phyloP scores from a whole-genome alignment of 2,329 filamentous ascomycete species.

The Aspergillus felis region DNA sequence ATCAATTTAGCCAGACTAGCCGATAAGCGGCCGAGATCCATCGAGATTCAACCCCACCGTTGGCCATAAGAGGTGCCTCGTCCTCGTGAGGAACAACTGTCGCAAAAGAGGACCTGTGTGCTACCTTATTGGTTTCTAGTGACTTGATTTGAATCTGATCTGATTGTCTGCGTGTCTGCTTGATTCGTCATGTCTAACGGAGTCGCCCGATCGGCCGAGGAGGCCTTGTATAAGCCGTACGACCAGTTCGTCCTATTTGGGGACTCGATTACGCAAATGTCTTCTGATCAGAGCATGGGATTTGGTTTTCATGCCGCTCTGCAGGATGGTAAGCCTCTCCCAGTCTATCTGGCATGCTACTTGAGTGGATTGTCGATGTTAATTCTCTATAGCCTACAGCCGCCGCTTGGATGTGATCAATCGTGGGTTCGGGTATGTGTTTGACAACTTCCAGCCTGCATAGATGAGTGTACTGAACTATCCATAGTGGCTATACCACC shows the following conservation, averaged over 20 bases:
- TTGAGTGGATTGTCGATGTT: conserved; percentile 7
- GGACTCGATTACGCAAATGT: conserved; percentile 78
- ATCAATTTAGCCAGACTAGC: not conserved
- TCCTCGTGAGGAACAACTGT: not conserved
- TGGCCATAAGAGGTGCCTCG: not conserved
- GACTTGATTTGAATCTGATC: not conserved
- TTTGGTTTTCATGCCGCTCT: conserved; percentile 73
- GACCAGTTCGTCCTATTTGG: conserved; percentile 81
- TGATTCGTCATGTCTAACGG: not conserved
- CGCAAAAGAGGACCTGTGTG: not conserved
- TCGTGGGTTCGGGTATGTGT: conserved; percentile 65
- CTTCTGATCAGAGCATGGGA: conserved; percentile 58
- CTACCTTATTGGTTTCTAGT: not conserved
- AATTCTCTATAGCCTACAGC: conserved; percentile 57
- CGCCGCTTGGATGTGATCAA: conserved; percentile 83
- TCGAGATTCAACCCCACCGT: not conserved
- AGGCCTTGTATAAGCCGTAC: conserved; percentile 44
- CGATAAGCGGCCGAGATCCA: not conserved
- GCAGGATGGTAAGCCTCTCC: conserved; percentile 56
- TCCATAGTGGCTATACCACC: conserved; percentile 71
- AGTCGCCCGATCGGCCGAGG: not conserved
- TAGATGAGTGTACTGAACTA: conserved; percentile 8
- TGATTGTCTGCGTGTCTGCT: not conserved
- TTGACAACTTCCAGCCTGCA: not conserved
- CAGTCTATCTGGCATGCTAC: not conserved